Evolutionary conservation across 2,329 filamentous ascomycete genomes (phyloP), one percentile per base, ranked within the genome.

Genomic region (Sarocladium kiliense): DNA sequence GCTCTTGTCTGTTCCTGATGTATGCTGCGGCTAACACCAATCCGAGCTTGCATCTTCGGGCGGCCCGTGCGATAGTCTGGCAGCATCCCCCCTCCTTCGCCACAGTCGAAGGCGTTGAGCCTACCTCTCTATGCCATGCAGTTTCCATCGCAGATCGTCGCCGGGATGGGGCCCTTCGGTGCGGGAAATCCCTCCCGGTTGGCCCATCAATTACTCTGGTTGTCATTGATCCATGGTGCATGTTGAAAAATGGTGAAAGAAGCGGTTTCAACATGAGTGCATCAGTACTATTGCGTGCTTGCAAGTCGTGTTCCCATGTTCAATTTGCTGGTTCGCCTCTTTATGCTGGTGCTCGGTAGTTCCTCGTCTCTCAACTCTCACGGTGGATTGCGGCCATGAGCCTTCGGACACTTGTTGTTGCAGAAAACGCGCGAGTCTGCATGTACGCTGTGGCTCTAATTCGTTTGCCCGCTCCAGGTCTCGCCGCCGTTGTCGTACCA

Each of bases 61-160:
- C 41, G 41, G 21, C 18, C 41, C 41, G 41, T 44, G 41, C 21
- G 21, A 18, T 25, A 25, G 7, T 23, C 21, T 44, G 41, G 36
- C 36, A 39, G 36, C 36, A 39, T 19, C 36, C 7, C 36, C 36
- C 36, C 36, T 39, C 18, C 16, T 19, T 39, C 16, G 36, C 36
- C 36, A 39, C 36, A 39, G 36, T 6, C 30, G 6, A 32, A 7
- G 30, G 30, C 6, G 12, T 32, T 32, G 30, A 32, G 30, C 30
- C n/a, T 41, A 18, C 37, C 18, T 41, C 37, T 41, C n/a, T 27
- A 7, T 9, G 41, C 18, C 23, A 18, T 27, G 11, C 26, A n/a
- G 16, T 27, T 36, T 36, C 16, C 14, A 51, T 51, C 47, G 47
- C 27, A 51, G 47, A 51, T 51, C 47, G 30, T 51, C 27, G 6